Base-by-base conservation (phyloP, 2,329 filamentous ascomycete species). In the Aotearoamyces nothofagi region DNA sequence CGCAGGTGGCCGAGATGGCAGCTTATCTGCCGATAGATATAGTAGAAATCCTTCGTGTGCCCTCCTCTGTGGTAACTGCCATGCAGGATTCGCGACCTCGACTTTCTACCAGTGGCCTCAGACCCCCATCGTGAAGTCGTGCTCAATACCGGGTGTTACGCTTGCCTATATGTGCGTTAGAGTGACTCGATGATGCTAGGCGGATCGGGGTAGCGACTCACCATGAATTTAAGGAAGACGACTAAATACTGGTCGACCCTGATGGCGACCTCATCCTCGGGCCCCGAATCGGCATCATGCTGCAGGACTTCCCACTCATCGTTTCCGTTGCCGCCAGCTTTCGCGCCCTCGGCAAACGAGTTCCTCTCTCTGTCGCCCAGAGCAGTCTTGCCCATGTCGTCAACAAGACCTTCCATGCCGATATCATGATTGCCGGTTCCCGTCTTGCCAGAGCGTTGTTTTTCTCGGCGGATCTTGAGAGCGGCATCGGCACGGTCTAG, bases 61-160 rank as follows among this genome's bases (percentile, higher is more conserved):
- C n/a, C n/a, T n/a, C n/a, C n/a, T n/a, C n/a, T n/a, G n/a, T n/a
- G n/a, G n/a, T n/a, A n/a, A n/a, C n/a, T n/a, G n/a, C n/a, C n/a
- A n/a, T n/a, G n/a, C n/a, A n/a, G n/a, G n/a, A n/a, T n/a, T n/a
- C n/a, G n/a, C n/a, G n/a, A n/a, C n/a, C n/a, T n/a, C n/a, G n/a
- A n/a, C n/a, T n/a, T n/a, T n/a, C n/a, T n/a, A n/a, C n/a, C n/a
- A n/a, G n/a, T n/a, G n/a, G n/a, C n/a, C 19, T 63, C 62, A 93
- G 22, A 93, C 76, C 5, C 83, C 81, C 84, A 94, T 94, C 1
- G 87, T 96, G 53, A 92, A 94, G 52, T 96, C 87, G 53, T 94
- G 83, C 57, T 96, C 87, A 53, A 98, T 96, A 26, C 86, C 86
- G 5, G 90, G 90, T 10, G 87, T 96, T 24, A 98, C 90, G 44